Base-by-base conservation (phyloP, 495 filamentous ascomycete genomes). In the Geopyxis carbonaria region DNA sequence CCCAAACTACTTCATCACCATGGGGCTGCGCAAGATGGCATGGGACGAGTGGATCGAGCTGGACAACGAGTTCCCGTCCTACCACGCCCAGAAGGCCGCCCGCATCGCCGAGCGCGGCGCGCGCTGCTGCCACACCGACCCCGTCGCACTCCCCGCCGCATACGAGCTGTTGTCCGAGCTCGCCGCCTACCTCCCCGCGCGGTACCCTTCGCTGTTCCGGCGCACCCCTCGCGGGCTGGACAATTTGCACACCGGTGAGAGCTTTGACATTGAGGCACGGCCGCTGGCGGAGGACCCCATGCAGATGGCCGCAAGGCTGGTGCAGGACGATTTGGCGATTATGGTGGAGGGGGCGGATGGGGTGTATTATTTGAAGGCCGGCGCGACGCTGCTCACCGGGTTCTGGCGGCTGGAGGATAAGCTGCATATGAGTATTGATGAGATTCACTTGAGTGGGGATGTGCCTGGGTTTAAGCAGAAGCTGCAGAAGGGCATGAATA, bases 31-130 rank as follows among this genome's bases (percentile, higher is more conserved):
- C 31, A 73, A 66, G 16, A 71, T 89, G 67, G 67, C 76, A 44
- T 80, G 75, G 64, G 72, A 77, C 48, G 78, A 83, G 25, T 92
- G 83, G 83, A 89, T 91, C 68, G 76, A 91, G 59, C 71, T 92
- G 25, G 85, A 93, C 60, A 85, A 78, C 48, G 72, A 89, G 33
- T 92, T 73, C 58, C 64, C 73, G 2, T 71, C 70, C 37, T 92
- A 68, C 59, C 82, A 93, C 59, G 66, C 69, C 29, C 68, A 73
- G 48, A 93, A 91, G 57, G 66, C 68, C 2, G 63, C 61, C 4
- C 69, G 85, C 1, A 82, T 93, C 42, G 39, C 60, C 38, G 72
- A 81, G 38, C 76, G 85, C 1, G 80, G 78, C 5, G 34, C 57
- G 0, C 76, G 78, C 59, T 82, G 78, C 61, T 79, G 69, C 51